Base-by-base conservation (phyloP, 176 grass and related monocot genomes). In the sorghum (Sorghum bicolor) region DNA sequence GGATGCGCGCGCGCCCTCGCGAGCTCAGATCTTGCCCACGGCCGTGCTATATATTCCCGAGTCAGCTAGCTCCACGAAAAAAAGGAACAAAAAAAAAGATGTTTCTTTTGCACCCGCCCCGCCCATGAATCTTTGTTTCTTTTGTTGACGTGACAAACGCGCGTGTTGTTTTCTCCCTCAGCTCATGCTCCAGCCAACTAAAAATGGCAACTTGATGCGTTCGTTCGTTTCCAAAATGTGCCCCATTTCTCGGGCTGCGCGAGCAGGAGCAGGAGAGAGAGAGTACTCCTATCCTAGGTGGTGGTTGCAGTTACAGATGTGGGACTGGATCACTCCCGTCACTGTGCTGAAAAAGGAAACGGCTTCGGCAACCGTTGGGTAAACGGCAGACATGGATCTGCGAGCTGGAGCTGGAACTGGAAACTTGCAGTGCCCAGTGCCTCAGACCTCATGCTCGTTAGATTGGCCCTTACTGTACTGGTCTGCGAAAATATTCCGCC, bases 121-220 rank as follows among this genome's bases (percentile, higher is more conserved):
- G 9, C 25, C 63, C 26, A 41, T 80, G 61, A 69, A 80, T 79
- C 62, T 70, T 80, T 79, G 62, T 70, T 70, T 75, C 31, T 60
- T 70, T 60, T 70, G n/a, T 88, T 78, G 84, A 90, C 70, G 89
- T 87, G 89, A 87, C 75, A 75, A 79, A 67, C 80, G 81, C 80
- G 81, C 61, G 29, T 25, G 47, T 37, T 57, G 53, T 57, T 57
- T 57, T n/a, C 53, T 50, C 44, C 13, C 13, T 45, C 44, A 15
- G 44, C 44, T 53, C 48, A 58, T 44, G 41, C 41, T 44, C 32
- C 62, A n/a, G 29, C 15, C n/a, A 52, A 63, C 80, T 24, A 79
- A 76, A 87, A 80, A 75, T 83, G 79, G 28, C 58, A 78, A 75
- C 80, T 75, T 61, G 16, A 69, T 60, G 64, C 5, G 36, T 5